Evolutionary conservation across 2,329 filamentous ascomycete genomes (phyloP).

Genomic region (Colletotrichum eremochloae): DNA sequence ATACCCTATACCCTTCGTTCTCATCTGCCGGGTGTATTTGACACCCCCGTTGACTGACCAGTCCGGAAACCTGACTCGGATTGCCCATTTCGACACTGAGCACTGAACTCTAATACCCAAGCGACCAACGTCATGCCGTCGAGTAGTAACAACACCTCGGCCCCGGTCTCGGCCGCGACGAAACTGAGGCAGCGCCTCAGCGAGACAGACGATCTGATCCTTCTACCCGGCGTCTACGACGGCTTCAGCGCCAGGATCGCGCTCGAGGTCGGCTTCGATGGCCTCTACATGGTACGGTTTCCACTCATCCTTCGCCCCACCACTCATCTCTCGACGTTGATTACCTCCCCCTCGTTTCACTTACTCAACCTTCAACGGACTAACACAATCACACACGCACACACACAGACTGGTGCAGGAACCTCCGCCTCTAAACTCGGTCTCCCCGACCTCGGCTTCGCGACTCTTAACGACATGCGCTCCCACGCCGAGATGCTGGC

Average conservation of each 20-base stretch:
- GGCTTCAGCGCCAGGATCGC: conserved; percentile 75
- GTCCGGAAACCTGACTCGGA: not conserved
- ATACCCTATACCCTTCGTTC: not conserved
- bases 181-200: conserved; percentile 57
- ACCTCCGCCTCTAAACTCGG: conserved; percentile 72
- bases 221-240: conserved; percentile 77
- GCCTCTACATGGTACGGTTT: conserved; percentile 73
- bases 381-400: not conserved
- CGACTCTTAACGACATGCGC: conserved; percentile 73
- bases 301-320: not conserved
- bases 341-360: not conserved
- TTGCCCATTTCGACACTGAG: too few relatives aligned
- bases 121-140: conserved; percentile 12
- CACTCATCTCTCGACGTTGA: not conserved
- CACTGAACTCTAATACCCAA: not conserved
- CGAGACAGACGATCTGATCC: conserved; percentile 59
- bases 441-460: conserved; percentile 73
- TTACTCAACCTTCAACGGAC: not conserved
- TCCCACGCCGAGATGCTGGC: conserved; percentile 75
- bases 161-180: conserved; percentile 45
- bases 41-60: not conserved
- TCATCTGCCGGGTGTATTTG: not conserved
- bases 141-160: conserved; percentile 1
- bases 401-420: conserved; percentile 69
- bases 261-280: conserved; percentile 72